Percentiles rank a stretch among this genome's conserved stretches.
phyloP scores from a whole-genome alignment of 2,329 filamentous ascomycete species.

The Claviceps monticola region DNA sequence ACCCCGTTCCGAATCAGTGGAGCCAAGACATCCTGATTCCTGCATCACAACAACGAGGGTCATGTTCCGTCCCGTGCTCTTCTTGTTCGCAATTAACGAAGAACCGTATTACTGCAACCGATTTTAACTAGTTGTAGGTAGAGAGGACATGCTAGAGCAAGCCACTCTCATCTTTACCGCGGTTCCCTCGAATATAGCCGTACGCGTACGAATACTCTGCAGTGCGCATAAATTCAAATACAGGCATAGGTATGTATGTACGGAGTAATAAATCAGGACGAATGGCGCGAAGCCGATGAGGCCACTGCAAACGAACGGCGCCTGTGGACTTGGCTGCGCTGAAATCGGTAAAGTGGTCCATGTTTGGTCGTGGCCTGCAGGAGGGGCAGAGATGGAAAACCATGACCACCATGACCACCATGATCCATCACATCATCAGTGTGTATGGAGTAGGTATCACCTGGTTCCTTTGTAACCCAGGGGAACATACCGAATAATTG shows the following conservation, averaged over 20 bases:
- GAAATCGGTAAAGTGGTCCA: neutral
- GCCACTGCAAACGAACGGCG: neutral
- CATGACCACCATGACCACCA: neutral
- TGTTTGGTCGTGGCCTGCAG: neutral
- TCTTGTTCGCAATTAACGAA: too few species aligned
- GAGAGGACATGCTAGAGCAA: too few species aligned
- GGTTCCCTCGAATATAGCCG: neutral
- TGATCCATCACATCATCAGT: neutral
- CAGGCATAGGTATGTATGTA: too few species aligned
- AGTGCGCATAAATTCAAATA: neutral
- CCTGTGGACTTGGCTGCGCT: neutral
- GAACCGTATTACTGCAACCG: too few species aligned
- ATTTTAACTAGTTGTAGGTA: too few species aligned
- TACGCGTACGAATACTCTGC: neutral
- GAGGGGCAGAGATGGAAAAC: neutral
- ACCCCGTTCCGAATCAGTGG: too few species aligned
- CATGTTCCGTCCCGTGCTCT: too few species aligned
- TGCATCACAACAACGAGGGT: too few species aligned
- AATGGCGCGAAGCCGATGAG: neutral
- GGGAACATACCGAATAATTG: neutral
- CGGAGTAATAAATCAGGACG: neutral
- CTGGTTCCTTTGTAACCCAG: neutral
- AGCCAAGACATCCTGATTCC: too few species aligned
- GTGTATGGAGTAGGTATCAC: neutral
- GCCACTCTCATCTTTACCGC: too few species aligned